These are phyloP conservation scores for Acaromyces ingoldii DNA, from an alignment of 1,284 basidiomycete genomes.

Conservation along the genomic window DNA sequence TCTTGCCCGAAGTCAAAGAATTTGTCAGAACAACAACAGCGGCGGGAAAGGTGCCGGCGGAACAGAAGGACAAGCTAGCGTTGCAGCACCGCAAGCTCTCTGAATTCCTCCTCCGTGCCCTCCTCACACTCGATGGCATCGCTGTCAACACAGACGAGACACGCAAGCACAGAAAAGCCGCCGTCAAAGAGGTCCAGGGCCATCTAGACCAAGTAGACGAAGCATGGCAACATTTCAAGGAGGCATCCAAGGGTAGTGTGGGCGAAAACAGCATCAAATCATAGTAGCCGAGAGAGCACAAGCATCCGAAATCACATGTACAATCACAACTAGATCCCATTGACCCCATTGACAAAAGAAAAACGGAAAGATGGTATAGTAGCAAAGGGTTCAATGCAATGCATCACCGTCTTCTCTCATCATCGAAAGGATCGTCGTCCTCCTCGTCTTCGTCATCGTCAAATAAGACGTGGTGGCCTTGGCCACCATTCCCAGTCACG, in stretches of 20 bases:
- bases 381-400: too few relatives aligned
- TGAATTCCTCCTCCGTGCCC: slow-evolving; percentile 39
- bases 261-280: too few relatives aligned
- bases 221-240: slow-evolving; percentile 30
- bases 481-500: not conserved
- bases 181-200: slow-evolving; percentile 44
- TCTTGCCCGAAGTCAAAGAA: slow-evolving; percentile 35
- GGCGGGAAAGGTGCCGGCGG: not conserved
- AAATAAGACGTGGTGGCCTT: slow-evolving; percentile 24
- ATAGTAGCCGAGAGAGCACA: too few relatives aligned
- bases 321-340: too few relatives aligned
- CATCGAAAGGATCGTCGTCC: slow-evolving; percentile 32
- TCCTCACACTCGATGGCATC: slow-evolving; percentile 41
- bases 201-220: slow-evolving; percentile 45
- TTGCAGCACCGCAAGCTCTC: slow-evolving; percentile 36
- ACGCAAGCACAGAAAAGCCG: slow-evolving; percentile 35
- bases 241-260: too few relatives aligned
- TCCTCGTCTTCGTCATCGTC: slow-evolving; percentile 36
- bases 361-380: too few relatives aligned
- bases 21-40: slow-evolving; percentile 16
- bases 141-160: slow-evolving; percentile 36
- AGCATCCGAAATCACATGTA: too few relatives aligned
- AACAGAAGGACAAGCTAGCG: slow-evolving; percentile 12
- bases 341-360: too few relatives aligned
- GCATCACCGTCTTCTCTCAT: slow-evolving; percentile 16